A percentile compares a stretch with the other conserved stretches of the same genome.
phyloP scores from a whole-genome alignment of 2,329 filamentous ascomycete genomes.

The Verticillium tricorpus region DNA sequence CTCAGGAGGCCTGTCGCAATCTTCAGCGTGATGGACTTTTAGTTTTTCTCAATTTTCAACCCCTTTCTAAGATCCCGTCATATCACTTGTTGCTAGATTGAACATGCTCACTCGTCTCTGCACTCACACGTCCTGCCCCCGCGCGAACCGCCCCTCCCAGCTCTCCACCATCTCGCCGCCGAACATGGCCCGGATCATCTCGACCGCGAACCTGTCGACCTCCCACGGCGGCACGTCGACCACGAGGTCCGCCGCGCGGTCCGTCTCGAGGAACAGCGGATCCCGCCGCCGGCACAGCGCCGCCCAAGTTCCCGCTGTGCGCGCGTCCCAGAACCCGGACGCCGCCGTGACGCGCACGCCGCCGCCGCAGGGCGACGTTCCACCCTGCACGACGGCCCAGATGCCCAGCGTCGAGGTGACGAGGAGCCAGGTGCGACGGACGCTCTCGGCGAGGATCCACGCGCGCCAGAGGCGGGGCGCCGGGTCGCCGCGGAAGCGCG shows the following conservation, averaged over 20 bases:
- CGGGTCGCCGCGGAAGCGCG: constrained; percentile 7
- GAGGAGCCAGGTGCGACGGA: constrained; percentile 17
- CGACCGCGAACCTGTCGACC: constrained; percentile 10
- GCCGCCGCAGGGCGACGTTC: constrained; percentile 13
- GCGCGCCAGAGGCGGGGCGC: constrained; percentile 18
- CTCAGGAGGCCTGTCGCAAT: no score
- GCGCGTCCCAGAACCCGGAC: constrained; percentile 21
- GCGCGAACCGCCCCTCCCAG: constrained; percentile 3
- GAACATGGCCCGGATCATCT: constrained; percentile 6
- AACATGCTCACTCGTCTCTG: neutral
- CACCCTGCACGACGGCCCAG: constrained; percentile 14
- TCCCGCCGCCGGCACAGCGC: constrained; percentile 1
- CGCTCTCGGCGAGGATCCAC: constrained; percentile 24
- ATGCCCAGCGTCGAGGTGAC: constrained; percentile 15
- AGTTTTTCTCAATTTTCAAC: no score
- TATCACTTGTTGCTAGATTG: no score
- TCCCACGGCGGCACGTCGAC: constrained; percentile 3
- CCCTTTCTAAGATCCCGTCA: no score
- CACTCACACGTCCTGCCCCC: neutral
- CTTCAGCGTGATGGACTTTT: no score
- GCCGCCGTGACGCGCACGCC: constrained; percentile 18
- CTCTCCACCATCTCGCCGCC: constrained; percentile 9
- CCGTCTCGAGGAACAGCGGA: constrained; percentile 3
- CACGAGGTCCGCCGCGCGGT: neutral
- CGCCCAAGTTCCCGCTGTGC: constrained; percentile 18